Evolutionary conservation across 2,329 filamentous ascomycete species (phyloP).

Genomic region (Trichoderma koningiopsis): DNA sequence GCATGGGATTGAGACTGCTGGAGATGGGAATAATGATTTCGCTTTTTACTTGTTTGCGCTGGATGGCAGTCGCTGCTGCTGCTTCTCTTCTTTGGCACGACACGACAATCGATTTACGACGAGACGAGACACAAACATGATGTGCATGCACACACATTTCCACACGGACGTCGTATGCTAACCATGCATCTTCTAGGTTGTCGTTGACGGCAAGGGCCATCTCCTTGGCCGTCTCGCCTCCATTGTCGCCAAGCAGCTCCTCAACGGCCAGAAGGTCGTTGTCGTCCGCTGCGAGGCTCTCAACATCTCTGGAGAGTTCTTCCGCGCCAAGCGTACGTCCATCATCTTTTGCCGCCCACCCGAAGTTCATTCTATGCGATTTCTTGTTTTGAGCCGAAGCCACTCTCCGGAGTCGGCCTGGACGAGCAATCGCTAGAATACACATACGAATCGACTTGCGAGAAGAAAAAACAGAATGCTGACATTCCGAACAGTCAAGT

Average conservation of each 20-base stretch:
- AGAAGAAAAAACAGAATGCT: constrained; percentile 39
- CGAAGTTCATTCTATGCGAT: neutral
- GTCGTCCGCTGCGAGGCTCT: constrained; percentile 97
- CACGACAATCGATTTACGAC: constrained; percentile 2
- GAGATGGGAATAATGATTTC: neutral
- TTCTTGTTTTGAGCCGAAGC: neutral
- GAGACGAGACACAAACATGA: neutral
- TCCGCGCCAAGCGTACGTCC: constrained; percentile 98
- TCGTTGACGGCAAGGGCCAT: constrained; percentile 99
- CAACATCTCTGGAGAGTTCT: constrained; percentile 99
- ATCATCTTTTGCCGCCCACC: neutral
- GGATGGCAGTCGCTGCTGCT: constrained; percentile 9
- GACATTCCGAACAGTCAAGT: constrained; percentile 83
- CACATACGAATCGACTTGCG: neutral
- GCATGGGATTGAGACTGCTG: constrained; percentile 15
- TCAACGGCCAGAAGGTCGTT: constrained; percentile 99
- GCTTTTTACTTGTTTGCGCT: neutral
- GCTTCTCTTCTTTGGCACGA: neutral
- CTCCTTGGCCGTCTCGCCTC: constrained; percentile 98
- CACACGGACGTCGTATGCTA: constrained; percentile 28
- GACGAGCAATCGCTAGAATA: constrained; percentile 16
- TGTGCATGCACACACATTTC: neutral
- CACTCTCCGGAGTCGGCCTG: neutral
- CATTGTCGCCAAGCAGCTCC: constrained; percentile 98
- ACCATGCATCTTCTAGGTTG: constrained; percentile 62